Base-by-base conservation (phyloP, 179 eudicot genomes). In the Silene noctiflora region DNA sequence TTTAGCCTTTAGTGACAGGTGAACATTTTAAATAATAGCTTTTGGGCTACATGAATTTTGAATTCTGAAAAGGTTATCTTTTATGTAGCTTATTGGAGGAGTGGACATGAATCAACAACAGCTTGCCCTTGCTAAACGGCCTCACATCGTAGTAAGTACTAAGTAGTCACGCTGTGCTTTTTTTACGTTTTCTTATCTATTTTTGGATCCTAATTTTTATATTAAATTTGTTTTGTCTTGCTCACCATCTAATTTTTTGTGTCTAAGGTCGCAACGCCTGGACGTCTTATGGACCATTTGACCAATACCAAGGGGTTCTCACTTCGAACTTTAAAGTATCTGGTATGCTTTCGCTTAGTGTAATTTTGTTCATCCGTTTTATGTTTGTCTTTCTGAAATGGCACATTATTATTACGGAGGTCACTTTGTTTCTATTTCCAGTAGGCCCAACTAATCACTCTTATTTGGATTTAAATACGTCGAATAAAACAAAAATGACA, bases 271-370 rank as follows among this genome's bases (percentile, higher is more conserved):
- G 97, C 89, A 63, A 95, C 99, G 7, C 99, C 99, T 79, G 99
- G 99, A 53, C 97, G 99, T 53, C 93, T 95, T 61, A 72, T 88
- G 83, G 98, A 95, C 86, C 99, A 95, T 87, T 86, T 95, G 72
- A 77, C 99, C 17, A 93, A 95, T 65, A 93, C 98, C 39, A 95
- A 95, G 78, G 99, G 99, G 3, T 95, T 95, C 85, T 87, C 95
- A 69, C 91, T 95, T 64, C 91, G 92, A 31, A 79, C 94, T 42
- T 76, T 93, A 71, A 93, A 95, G 74, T 95, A 89, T 87, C 79
- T 95, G 92, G 99, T 95, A 91, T 83, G 88, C 27, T 56, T 56
- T 46, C 46, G 53, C 19, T 70, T 24, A 6, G 73, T 53, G 62
- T 3, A 51, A 6, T 6, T 22, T 69, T 24, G 39, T 71, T 24